Base-by-base conservation (phyloP, 1,284 basidiomycete genomes). In the Rhodotorula sp. region DNA sequence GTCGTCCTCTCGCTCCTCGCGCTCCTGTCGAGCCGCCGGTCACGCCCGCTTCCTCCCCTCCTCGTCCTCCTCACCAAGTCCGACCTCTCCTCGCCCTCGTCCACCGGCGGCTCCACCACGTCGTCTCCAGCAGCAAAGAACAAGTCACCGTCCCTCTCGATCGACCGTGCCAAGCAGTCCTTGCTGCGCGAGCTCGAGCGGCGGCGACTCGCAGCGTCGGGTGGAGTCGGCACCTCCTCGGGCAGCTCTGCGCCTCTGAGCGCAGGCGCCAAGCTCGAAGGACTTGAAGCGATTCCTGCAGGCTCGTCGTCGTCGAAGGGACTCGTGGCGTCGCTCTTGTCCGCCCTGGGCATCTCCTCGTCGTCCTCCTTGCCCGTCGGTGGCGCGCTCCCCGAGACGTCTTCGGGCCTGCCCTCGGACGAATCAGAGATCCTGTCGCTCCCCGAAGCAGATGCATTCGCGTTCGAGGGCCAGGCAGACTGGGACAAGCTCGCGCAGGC, bases 121-220 rank as follows among this genome's bases (percentile, higher is more conserved):
- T 44, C 65, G 2, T 48, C 59, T 4, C 46, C 64, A 34, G 7
- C 55, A 20, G 22, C 51, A 6, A 64, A 65, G 34, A 6, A 62
- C 47, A 71, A 71, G 58, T 70, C 75, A 24, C 67, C 62, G 10
- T 34, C 68, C 10, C 67, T 72, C n/a, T 55, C 71, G 18, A 59
- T 76, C 67, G 73, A 75, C 48, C 66, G 76, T 47, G 75, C 75
- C 7, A 70, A 68, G 34, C 64, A 67, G 40, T 69, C 74, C 31
- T 68, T 77, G 58, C 64, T 72, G 10, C 70, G 76, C 28, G 76
- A 77, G 50, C 63, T 77, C 57, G 76, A 77, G 40, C 73, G 74
- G 31, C 65, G 75, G 4, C 67, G 76, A 26, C 68, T 68, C 46
- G 70, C 74, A 8, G 63, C 74, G 4, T 53, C 63, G 8, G 66